Percentiles rank a stretch among this genome's conserved stretches.
These are phyloP conservation scores for Colletotrichum costaricense DNA, from an alignment of 2,329 filamentous ascomycete species.

Conservation along the genomic window DNA sequence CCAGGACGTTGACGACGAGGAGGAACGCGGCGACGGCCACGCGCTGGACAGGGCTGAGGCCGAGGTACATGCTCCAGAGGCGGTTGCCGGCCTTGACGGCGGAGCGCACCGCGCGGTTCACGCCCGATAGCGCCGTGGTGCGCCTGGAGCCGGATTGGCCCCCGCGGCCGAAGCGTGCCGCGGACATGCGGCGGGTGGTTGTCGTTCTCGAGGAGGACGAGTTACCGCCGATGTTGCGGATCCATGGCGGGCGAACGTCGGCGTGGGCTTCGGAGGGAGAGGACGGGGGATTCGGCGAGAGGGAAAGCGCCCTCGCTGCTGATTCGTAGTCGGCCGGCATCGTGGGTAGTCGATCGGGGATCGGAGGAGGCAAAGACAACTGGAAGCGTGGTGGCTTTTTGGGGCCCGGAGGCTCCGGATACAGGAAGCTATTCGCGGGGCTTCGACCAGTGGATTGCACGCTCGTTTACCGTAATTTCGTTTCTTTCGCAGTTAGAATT, in stretches of 20 bases:
- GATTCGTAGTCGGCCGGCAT: constrained; percentile 66
- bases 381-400: neutral
- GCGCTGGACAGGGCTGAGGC: constrained; percentile 71
- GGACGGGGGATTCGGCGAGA: constrained; percentile 50
- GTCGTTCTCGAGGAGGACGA: constrained; percentile 40
- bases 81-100: constrained; percentile 57
- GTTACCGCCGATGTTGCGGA: constrained; percentile 36
- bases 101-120: constrained; percentile 53
- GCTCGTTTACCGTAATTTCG: neutral
- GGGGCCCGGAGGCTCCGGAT: constrained; percentile 24
- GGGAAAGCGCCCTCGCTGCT: constrained; percentile 60
- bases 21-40: constrained; percentile 64
- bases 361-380: neutral
- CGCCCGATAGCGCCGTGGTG: constrained; percentile 40
- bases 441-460: neutral
- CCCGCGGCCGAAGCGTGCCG: constrained; percentile 48
- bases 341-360: constrained; percentile 23
- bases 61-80: constrained; percentile 61
- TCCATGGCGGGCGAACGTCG: constrained; percentile 59
- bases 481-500: neutral
- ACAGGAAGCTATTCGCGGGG: constrained; percentile 18
- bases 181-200: constrained; percentile 52
- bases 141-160: neutral
- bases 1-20: constrained; percentile 63
- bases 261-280: constrained; percentile 47